phyloP scores from a whole-genome alignment of 805 yeast species.

The Metschnikowia cubensis region DNA sequence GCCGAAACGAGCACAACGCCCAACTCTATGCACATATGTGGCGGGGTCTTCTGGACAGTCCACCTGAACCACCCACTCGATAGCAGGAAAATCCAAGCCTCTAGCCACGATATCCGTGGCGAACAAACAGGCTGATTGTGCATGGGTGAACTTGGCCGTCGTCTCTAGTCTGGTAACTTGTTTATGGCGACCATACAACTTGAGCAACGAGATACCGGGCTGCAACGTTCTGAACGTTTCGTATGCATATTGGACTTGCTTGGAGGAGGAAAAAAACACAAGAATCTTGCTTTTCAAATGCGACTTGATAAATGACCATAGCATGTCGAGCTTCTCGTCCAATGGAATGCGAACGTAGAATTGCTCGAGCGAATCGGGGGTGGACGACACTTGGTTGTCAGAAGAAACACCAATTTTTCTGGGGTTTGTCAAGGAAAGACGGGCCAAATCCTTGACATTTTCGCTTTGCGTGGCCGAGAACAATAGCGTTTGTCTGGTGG shows the following conservation, averaged over 20 bases:
- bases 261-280: slow-evolving; percentile 82
- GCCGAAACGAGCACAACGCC: slow-evolving; percentile 86
- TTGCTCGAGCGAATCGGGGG: slow-evolving; percentile 85
- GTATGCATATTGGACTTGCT: slow-evolving; percentile 86
- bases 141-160: slow-evolving; percentile 68
- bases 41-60: slow-evolving; percentile 90
- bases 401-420: slow-evolving; percentile 38
- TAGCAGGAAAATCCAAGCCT: slow-evolving; percentile 88
- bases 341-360: slow-evolving; percentile 68
- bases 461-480: slow-evolving; percentile 91
- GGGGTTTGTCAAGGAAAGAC: slow-evolving; percentile 68
- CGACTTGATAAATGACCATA: slow-evolving; percentile 82
- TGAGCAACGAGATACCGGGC: slow-evolving; percentile 86
- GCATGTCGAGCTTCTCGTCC: slow-evolving; percentile 76
- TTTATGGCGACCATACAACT: slow-evolving; percentile 84
- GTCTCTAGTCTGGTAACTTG: slow-evolving; percentile 87
- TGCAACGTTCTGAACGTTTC: slow-evolving; percentile 83
- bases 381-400: slow-evolving; percentile 52
- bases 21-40: slow-evolving; percentile 88
- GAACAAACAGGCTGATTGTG: slow-evolving; percentile 76
- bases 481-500: slow-evolving; percentile 74
- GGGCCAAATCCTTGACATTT: slow-evolving; percentile 74
- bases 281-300: slow-evolving; percentile 77
- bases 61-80: slow-evolving; percentile 91
- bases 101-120: slow-evolving; percentile 92